These are phyloP conservation scores for Petunia secreta DNA, from an alignment of 257 asterid species.

Conservation along the genomic window DNA sequence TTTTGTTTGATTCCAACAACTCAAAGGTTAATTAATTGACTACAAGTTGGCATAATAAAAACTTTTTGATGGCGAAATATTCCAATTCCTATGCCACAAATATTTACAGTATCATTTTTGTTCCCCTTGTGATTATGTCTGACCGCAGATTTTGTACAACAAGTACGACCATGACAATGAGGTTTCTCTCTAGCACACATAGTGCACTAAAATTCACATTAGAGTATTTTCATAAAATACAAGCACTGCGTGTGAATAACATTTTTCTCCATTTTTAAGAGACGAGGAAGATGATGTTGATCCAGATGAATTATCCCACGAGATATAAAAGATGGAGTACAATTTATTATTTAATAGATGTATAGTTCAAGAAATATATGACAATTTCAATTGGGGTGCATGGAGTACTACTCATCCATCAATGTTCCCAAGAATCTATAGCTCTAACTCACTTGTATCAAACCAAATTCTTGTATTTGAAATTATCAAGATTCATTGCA, in stretches of 20 bases:
- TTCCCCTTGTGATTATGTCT: not conserved
- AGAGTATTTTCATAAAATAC: not conserved
- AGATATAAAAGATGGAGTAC: conserved; percentile 38
- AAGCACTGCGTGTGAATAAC: not conserved
- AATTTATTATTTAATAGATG: not conserved
- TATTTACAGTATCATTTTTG: too few relatives aligned
- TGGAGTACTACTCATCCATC: conserved; percentile 14
- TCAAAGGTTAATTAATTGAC: too few relatives aligned
- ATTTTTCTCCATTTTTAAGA: conserved; percentile 30
- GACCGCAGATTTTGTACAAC: not conserved
- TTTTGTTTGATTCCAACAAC: too few relatives aligned
- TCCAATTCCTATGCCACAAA: too few relatives aligned
- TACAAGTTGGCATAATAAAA: too few relatives aligned
- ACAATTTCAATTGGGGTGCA: not conserved
- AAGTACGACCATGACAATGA: not conserved
- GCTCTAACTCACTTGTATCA: not conserved
- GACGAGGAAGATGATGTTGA: conserved; percentile 60
- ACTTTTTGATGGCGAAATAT: too few relatives aligned
- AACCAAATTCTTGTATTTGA: not conserved
- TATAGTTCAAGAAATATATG: conserved; percentile 3
- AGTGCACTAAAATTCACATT: not conserved
- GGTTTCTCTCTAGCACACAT: not conserved
- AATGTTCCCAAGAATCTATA: conserved; percentile 32
- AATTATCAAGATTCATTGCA: not conserved
- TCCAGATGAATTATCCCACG: conserved; percentile 66